Evolutionary conservation across 495 filamentous ascomycete genomes (phyloP), one percentile per base, ranked within the genome.

Genomic region (Annulohypoxylon nitens): DNA sequence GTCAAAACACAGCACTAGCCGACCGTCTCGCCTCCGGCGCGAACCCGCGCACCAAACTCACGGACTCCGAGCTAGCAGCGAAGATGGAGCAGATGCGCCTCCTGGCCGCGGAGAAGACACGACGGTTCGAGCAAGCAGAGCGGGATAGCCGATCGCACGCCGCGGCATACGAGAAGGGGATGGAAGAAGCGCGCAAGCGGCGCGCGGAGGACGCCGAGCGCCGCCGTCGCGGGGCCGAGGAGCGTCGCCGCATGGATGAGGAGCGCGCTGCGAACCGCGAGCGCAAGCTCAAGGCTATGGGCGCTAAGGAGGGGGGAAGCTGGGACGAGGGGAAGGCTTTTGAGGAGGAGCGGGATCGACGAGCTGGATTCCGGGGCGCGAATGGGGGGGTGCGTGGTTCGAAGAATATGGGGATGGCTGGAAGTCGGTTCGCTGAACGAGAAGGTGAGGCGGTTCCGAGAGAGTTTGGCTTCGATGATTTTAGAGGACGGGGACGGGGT

Each of bases 11-110:
- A 3, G 81, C 73, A 16, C 64, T 67, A 5, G 78, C 74, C 4
- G 76, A 80, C 18, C 84, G 84, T 4, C 70, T 84, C 12, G 77
- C 76, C 41, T 85, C 83, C 2, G 84, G 84, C 61, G 83, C 78
- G 5, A 85, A 84, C 75, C 83, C 84, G 23, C 83, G 83, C 60
- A 80, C 81, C 9, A 88, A 88, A 73, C 84, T 86, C 7, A 88
- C 86, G 14, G 85, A 88, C 1, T 74, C 81, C 4, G 85, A 88
- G 75, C 80, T 88, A 11, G 78, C 82, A 0, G 83, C 80, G 47
- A 86, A 86, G 72, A 85, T 88, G 82, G 82, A 84, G 64, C 69
- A 81, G 66, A 86, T 85, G 81, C 85, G 84, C 14, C 76, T 87
- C 23, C 73, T 85, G 5, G 75, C 81, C 1, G 80, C 80, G 18